Evolutionary conservation across 228 moss, liverwort and hornwort genomes (phyloP).

Genomic region (Sphagnum fallax): DNA sequence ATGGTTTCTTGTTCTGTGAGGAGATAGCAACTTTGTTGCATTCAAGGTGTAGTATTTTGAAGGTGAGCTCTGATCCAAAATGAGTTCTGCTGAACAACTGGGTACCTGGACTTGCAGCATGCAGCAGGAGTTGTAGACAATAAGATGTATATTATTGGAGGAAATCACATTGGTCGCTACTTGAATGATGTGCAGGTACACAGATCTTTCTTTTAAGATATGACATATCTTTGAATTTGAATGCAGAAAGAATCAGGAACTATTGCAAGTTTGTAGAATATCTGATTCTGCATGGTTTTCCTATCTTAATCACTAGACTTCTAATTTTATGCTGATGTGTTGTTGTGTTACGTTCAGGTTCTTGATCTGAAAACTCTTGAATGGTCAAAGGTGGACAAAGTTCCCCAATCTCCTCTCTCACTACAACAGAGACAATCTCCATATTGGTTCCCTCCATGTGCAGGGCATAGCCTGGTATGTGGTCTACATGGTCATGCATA

Average conservation of each 20-base stretch:
- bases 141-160: conserved; percentile 77
- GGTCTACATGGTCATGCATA: background rate
- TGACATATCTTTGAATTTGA: too few species aligned
- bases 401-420: conserved; percentile 27
- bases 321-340: background rate
- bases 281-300: too few species aligned
- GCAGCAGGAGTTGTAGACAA: conserved; percentile 78
- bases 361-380: conserved; percentile 64
- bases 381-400: conserved; percentile 76
- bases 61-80: too few species aligned
- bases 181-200: conserved; percentile 76
- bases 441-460: conserved; percentile 72
- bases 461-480: conserved; percentile 60
- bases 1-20: too few species aligned
- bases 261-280: too few species aligned
- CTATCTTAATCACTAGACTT: too few species aligned
- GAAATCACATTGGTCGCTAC: conserved; percentile 92
- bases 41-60: too few species aligned
- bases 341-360: conserved; percentile 13
- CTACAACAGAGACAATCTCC: conserved; percentile 37
- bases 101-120: conserved; percentile 34
- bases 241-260: too few species aligned
- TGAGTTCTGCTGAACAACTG: too few species aligned
- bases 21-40: too few species aligned
- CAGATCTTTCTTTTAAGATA: background rate